Base-by-base conservation (phyloP, 148 eudicot species). In the Simmondsia chinensis region DNA sequence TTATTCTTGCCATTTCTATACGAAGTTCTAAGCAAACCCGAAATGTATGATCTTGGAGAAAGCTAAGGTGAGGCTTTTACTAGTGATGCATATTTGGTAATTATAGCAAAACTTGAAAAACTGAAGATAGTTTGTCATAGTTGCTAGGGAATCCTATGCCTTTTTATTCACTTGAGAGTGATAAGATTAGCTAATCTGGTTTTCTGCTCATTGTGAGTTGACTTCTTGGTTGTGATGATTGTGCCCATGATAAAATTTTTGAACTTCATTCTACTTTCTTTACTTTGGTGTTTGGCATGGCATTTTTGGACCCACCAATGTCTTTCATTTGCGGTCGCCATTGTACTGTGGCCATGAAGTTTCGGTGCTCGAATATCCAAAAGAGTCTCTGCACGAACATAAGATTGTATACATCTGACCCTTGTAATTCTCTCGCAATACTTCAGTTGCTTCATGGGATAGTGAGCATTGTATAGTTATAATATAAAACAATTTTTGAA, bases 201-300 rank as follows among this genome's bases (percentile, higher is more conserved):
- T 53, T 52, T 51, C 47, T 46, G 40, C 45, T 63, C 60, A 70
- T 57, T 59, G 59, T 68, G 64, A 47, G 48, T 64, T 67, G 76
- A 64, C 68, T 68, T 71, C 71, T 59, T 45, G 39, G 43, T 48
- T 24, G 60, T 54, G 39, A 76, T 76, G 62, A 76, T 71, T 67
- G 52, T 62, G 26, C 53, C 53, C 68, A 68, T 71, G 56, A 68
- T 76, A 28, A 39, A 48, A 43, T 59, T 26, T 39, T 14, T 35
- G 20, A 11, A 1, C 45, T 39, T 54, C 36, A 22, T 20, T 28
- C 43, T 52, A 22, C 52, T 59, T 66, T 27, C 9, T 50, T 56
- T 43, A 43, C 55, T 17, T 21, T 33, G 43, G 22, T 33, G 46
- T 57, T n/a, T 40, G 51, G 59, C 52, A 31, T 27, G 37, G 50